Percentiles rank a stretch among this genome's conserved stretches.
phyloP scores from a whole-genome alignment of 345 rosid species.

The Melaleuca alternifolia region DNA sequence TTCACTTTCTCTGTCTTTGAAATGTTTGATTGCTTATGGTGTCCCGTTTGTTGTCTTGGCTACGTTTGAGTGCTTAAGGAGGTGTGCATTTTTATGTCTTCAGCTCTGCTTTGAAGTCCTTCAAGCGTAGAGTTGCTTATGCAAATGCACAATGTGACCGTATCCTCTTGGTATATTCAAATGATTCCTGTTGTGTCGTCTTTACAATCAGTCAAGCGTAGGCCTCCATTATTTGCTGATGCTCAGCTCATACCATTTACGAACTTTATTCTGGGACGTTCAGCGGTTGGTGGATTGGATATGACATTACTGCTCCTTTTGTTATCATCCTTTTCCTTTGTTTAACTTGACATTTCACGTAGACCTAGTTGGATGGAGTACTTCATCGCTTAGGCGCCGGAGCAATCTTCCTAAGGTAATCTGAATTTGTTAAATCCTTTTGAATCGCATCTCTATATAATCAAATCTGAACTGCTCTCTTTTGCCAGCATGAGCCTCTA shows the following conservation, averaged over 20 bases:
- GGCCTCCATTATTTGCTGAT: neutral
- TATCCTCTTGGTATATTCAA: conserved; percentile 37
- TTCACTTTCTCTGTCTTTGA: neutral
- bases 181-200: neutral
- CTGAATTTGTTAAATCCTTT: neutral
- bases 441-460: neutral
- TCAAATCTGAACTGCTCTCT: neutral
- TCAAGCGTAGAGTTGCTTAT: conserved; percentile 66
- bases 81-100: neutral
- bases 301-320: neutral
- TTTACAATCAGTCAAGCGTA: neutral
- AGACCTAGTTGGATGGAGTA: conserved; percentile 93
- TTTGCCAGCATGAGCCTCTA: conserved; percentile 31
- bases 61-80: neutral
- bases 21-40: neutral
- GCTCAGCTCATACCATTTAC: neutral
- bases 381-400: conserved; percentile 60
- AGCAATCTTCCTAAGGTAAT: conserved; percentile 71
- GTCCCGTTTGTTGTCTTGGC: neutral
- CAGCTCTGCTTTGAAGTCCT: conserved; percentile 81
- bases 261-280: neutral
- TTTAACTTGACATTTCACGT: conserved; percentile 37
- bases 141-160: conserved; percentile 73
- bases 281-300: neutral
- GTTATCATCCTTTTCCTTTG: neutral